Percentiles rank a stretch among this genome's conserved stretches.
Conservation (phyloP, 2,329 filamentous ascomycete genomes). For the Sphaerulina vaccinii region DNA sequence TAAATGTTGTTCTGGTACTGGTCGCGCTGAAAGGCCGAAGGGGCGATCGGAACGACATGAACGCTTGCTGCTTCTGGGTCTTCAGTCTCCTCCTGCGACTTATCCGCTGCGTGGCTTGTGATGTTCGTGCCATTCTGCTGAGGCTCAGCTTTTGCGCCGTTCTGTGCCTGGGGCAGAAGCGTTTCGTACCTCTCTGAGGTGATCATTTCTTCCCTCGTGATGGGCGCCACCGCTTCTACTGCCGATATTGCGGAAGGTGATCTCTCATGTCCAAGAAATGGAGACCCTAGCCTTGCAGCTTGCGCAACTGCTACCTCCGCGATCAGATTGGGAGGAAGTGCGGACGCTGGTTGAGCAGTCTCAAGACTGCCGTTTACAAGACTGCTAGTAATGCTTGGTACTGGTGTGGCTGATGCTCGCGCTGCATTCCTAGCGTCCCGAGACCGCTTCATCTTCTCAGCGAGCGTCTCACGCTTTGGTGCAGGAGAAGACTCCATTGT, state of each 20-base stretch:
- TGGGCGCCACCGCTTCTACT: constrained; percentile 24
- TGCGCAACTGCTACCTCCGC: constrained; percentile 20
- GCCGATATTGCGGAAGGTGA: constrained; percentile 39
- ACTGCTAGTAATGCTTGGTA: neutral
- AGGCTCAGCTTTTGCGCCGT: constrained; percentile 2
- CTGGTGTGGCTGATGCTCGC: constrained; percentile 13
- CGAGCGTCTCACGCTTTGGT: constrained; percentile 15
- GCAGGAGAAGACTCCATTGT: constrained; percentile 22
- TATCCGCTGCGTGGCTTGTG: neutral
- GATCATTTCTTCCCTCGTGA: constrained; percentile 36
- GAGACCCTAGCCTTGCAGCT: constrained; percentile 16
- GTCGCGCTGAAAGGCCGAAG: constrained; percentile 35
- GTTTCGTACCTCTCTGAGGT: constrained; percentile 38
- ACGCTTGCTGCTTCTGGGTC: constrained; percentile 22
- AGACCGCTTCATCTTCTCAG: constrained; percentile 20
- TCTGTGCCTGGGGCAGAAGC: constrained; percentile 31
- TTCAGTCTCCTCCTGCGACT: constrained; percentile 4
- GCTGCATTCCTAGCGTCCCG: constrained; percentile 12
- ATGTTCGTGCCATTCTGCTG: constrained; percentile 5
- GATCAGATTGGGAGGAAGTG: constrained; percentile 24
- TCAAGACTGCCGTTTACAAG: neutral
- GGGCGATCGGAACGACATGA: constrained; percentile 33
- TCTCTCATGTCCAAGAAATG: constrained; percentile 23
- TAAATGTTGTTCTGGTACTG: constrained; percentile 31
- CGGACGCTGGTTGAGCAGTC: constrained; percentile 23